phyloP scores from a whole-genome alignment of 441 rosid genomes.

The Theobroma grandiflorum region DNA sequence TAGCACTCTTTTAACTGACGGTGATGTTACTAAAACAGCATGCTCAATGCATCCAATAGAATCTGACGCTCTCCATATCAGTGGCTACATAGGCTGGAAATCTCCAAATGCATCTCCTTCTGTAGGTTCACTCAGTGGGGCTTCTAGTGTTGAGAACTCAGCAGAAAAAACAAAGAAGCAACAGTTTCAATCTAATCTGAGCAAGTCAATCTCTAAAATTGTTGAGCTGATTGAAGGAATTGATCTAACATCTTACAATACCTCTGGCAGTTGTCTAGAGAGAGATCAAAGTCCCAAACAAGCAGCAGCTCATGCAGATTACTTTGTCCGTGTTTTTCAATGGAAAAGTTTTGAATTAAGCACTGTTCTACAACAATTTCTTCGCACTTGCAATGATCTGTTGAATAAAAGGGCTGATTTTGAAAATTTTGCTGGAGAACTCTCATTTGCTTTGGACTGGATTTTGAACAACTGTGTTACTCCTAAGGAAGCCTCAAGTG shows the following conservation, averaged over 20 bases:
- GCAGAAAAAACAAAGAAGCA: constrained; percentile 30
- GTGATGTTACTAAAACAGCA: constrained; percentile 32
- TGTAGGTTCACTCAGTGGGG: constrained; percentile 28
- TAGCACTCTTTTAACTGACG: constrained; percentile 37
- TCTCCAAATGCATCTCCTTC: constrained; percentile 34
- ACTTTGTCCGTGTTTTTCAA: constrained; percentile 48
- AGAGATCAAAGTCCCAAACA: constrained; percentile 28
- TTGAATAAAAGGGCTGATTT: constrained; percentile 43
- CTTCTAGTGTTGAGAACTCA: constrained; percentile 22
- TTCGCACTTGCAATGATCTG: constrained; percentile 44
- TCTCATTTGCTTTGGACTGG: constrained; percentile 52
- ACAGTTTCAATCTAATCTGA: constrained; percentile 34
- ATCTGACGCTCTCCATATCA: constrained; percentile 36
- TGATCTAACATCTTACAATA: constrained; percentile 25
- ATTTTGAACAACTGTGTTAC: constrained; percentile 42
- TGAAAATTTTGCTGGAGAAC: constrained; percentile 43
- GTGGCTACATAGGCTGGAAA: constrained; percentile 53
- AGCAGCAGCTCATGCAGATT: constrained; percentile 33
- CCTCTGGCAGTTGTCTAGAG: constrained; percentile 20
- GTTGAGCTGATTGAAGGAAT: constrained; percentile 51
- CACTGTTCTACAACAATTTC: constrained; percentile 41
- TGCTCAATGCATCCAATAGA: constrained; percentile 29
- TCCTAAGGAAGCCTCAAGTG: constrained; percentile 50
- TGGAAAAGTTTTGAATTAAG: constrained; percentile 52
- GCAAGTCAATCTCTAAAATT: constrained; percentile 46